Conservation (phyloP, 1,139 yeast species). For the Blastobotrys buckinghamii region DNA sequence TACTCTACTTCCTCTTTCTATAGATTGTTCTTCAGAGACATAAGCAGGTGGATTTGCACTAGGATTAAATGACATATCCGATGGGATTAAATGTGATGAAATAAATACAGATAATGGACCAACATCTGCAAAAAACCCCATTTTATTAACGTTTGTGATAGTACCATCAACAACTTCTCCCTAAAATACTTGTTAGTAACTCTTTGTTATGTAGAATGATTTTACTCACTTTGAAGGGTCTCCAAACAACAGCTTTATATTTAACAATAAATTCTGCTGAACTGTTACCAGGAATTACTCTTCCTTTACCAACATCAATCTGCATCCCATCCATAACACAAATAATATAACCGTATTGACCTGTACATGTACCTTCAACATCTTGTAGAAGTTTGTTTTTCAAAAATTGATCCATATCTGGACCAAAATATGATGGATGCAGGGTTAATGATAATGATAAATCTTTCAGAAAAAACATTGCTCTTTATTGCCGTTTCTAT, state of each 20-base stretch:
- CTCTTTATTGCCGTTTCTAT: no score
- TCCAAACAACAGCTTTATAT: constrained; percentile 96
- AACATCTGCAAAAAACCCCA: constrained; percentile 97
- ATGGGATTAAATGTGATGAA: constrained; percentile 89
- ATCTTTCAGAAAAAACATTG: constrained; percentile 47
- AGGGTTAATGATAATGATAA: constrained; percentile 84
- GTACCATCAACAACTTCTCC: constrained; percentile 98
- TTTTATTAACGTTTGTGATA: constrained; percentile 87
- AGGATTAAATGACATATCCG: constrained; percentile 90
- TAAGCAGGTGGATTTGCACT: constrained; percentile 98
- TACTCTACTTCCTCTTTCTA: constrained; percentile 89
- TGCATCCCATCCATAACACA: constrained; percentile 94
- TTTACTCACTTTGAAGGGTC: constrained; percentile 65
- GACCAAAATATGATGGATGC: constrained; percentile 97
- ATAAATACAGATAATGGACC: constrained; percentile 96
- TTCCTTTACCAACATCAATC: constrained; percentile 92
- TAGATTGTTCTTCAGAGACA: constrained; percentile 89
- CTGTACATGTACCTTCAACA: constrained; percentile 98
- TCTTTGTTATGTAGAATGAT: not conserved
- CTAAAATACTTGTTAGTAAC: constrained; percentile 6
- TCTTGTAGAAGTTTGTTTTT: constrained; percentile 86
- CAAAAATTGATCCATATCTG: constrained; percentile 91
- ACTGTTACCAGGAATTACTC: constrained; percentile 84
- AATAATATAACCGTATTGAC: constrained; percentile 95
- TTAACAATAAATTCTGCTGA: constrained; percentile 96